These are phyloP conservation scores for Asparagopsis taxiformis DNA, from an alignment of 31 red algal species.

Conservation along the genomic window DNA sequence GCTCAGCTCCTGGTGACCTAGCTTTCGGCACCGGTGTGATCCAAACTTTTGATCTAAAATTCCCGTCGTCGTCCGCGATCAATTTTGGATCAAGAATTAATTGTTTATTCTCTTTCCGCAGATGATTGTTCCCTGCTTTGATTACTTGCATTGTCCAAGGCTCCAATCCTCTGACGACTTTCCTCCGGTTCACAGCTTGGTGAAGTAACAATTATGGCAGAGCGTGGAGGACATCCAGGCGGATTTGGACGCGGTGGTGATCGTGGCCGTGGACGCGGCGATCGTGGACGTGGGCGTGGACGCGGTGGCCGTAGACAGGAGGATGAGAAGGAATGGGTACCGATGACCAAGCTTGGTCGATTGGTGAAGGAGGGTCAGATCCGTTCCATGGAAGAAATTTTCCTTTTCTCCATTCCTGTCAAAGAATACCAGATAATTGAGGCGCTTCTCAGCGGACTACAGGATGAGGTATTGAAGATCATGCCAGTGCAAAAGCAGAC, in stretches of 20 bases:
- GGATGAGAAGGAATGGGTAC: slow-evolving; percentile 98
- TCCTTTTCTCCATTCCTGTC: slow-evolving; percentile 96
- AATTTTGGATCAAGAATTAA: too few species aligned
- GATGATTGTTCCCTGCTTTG: too few species aligned
- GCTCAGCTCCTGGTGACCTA: too few species aligned
- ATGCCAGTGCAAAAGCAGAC: slow-evolving; percentile 99
- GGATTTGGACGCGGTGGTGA: slow-evolving; percentile 72
- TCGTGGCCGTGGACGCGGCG: slow-evolving; percentile 62
- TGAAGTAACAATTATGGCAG: background rate
- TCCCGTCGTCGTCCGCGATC: background rate
- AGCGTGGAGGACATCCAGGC: slow-evolving; percentile 61
- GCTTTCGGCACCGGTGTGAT: too few species aligned
- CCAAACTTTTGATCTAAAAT: background rate
- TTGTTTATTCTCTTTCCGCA: too few species aligned
- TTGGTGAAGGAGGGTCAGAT: slow-evolving; percentile 99
- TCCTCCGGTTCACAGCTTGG: too few species aligned
- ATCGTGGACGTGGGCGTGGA: slow-evolving; percentile 71
- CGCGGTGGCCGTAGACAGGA: slow-evolving; percentile 76
- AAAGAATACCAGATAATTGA: slow-evolving; percentile 98
- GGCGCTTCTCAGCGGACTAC: slow-evolving; percentile 72
- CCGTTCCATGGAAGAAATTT: slow-evolving; percentile 93
- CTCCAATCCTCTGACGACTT: too few species aligned
- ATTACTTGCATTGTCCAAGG: too few species aligned
- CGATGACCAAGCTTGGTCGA: slow-evolving; percentile 96
- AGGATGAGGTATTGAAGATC: slow-evolving; percentile 99